These are phyloP conservation scores for Choiromyces venosus DNA, from an alignment of 495 filamentous ascomycete species.

Conservation along the genomic window DNA sequence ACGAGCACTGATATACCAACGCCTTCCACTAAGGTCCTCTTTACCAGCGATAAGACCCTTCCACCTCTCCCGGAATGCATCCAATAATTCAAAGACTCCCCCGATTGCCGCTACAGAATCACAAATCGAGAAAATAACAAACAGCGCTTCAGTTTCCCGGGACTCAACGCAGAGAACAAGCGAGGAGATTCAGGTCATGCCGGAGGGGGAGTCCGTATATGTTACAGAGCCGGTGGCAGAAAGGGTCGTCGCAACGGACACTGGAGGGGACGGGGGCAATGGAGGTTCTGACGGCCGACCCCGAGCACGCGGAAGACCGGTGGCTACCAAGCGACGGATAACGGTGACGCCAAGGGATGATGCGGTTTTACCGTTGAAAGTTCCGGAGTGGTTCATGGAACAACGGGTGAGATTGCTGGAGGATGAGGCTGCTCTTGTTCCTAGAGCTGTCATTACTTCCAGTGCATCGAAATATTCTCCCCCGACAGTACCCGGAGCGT, in stretches of 20 bases:
- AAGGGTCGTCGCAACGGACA: slow-evolving; percentile 3
- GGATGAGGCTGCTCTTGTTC: slow-evolving; percentile 16
- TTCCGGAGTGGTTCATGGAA: slow-evolving; percentile 40
- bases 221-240: slow-evolving; percentile 18
- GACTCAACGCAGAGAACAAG: slow-evolving; percentile 10
- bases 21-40: slow-evolving; percentile 27
- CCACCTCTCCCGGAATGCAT: slow-evolving; percentile 17
- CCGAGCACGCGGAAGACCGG: slow-evolving; percentile 28
- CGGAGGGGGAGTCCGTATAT: slow-evolving; percentile 20
- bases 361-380: slow-evolving; percentile 21
- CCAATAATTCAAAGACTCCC: slow-evolving; percentile 8
- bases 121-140: slow-evolving; percentile 3
- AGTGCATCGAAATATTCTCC: not conserved
- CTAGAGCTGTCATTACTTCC: slow-evolving; percentile 20
- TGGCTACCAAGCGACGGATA: slow-evolving; percentile 24
- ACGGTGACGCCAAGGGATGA: slow-evolving; percentile 5
- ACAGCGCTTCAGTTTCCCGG: not conserved
- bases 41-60: slow-evolving; percentile 11
- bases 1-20: slow-evolving; percentile 28
- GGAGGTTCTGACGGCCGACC: slow-evolving; percentile 24
- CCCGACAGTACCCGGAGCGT: not conserved
- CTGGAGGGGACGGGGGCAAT: slow-evolving; percentile 17
- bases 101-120: slow-evolving; percentile 10
- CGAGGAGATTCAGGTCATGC: slow-evolving; percentile 12
- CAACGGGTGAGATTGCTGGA: slow-evolving; percentile 34